phyloP scores from a whole-genome alignment of 2,329 filamentous ascomycete species.

The Boeremia exigua region DNA sequence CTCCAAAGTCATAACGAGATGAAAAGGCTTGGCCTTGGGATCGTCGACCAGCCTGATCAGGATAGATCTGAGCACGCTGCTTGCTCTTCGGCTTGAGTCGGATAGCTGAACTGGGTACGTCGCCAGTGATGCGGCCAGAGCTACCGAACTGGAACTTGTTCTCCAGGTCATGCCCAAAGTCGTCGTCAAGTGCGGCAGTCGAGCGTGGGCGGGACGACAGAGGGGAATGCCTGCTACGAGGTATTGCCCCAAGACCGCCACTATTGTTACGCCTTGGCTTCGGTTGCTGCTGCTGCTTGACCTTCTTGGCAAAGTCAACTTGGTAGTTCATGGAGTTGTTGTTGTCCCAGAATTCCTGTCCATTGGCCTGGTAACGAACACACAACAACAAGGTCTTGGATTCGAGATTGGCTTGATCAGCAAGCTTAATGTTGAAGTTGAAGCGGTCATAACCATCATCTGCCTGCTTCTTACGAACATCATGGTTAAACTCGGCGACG shows the following conservation, averaged over 20 bases:
- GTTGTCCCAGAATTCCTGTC: conserved; percentile 94
- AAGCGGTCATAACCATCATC: conserved; percentile 82
- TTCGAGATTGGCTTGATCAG: conserved; percentile 89
- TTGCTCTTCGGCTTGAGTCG: conserved; percentile 75
- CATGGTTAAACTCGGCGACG: conserved; percentile 82
- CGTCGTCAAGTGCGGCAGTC: conserved; percentile 68
- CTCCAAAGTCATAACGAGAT: conserved; percentile 93
- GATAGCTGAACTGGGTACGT: conserved; percentile 64
- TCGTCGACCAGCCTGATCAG: conserved; percentile 59
- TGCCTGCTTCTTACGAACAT: conserved; percentile 71
- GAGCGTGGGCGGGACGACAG: conserved; percentile 55
- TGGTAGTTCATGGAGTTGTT: conserved; percentile 89
- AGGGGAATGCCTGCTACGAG: conserved; percentile 56
- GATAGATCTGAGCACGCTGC: conserved; percentile 61
- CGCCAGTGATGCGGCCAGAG: conserved; percentile 55
- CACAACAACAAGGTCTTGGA: conserved; percentile 93
- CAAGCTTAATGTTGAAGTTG: conserved; percentile 90
- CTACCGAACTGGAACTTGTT: conserved; percentile 54
- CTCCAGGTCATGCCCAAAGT: conserved; percentile 67
- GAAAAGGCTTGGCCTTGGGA: conserved; percentile 74
- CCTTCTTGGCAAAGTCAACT: conserved; percentile 87
- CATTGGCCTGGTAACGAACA: conserved; percentile 83
- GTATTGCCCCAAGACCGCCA: conserved; percentile 59
- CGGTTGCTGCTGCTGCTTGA: conserved; percentile 56
- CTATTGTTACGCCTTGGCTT: conserved; percentile 51